Percentiles rank a stretch among this genome's conserved stretches.
phyloP scores from a whole-genome alignment of 2,329 filamentous ascomycete genomes.

The Blastomyces gilchristii region DNA sequence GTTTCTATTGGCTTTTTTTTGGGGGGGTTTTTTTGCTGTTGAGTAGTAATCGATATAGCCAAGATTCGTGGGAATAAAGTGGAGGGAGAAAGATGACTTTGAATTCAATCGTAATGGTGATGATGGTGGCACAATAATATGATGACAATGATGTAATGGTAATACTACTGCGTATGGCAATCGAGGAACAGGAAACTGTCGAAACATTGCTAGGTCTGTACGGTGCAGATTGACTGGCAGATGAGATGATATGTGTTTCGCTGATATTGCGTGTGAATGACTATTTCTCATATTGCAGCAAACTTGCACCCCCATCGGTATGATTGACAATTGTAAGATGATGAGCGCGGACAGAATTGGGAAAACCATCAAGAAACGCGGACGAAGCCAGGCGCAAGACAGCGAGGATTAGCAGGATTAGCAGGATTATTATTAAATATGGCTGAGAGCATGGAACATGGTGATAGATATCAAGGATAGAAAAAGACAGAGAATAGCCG shows the following conservation, averaged over 20 bases:
- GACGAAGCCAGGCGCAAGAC: background rate
- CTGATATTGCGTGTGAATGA: too few relatives aligned
- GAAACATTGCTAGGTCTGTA: too few relatives aligned
- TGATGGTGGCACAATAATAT: too few relatives aligned
- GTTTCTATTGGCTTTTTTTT: background rate
- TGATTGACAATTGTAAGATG: too few relatives aligned
- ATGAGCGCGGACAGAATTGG: background rate
- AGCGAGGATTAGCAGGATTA: too few relatives aligned
- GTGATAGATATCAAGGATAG: background rate
- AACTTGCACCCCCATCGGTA: too few relatives aligned
- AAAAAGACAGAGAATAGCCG: background rate
- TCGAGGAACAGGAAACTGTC: background rate
- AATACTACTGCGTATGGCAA: background rate
- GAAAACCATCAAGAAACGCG: background rate
- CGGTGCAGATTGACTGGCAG: too few relatives aligned
- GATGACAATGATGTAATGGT: background rate
- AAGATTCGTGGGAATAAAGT: constrained; percentile 1
- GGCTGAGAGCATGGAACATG: too few relatives aligned
- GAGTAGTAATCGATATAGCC: background rate
- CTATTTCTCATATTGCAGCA: too few relatives aligned
- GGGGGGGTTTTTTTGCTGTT: too few relatives aligned
- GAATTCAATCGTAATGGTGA: background rate
- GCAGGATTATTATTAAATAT: too few relatives aligned
- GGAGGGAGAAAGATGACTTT: background rate
- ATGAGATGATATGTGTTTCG: too few relatives aligned